These are phyloP conservation scores for Paramecium sonneborni DNA, from an alignment of 73 alveolate genomes.

Conservation along the genomic window DNA sequence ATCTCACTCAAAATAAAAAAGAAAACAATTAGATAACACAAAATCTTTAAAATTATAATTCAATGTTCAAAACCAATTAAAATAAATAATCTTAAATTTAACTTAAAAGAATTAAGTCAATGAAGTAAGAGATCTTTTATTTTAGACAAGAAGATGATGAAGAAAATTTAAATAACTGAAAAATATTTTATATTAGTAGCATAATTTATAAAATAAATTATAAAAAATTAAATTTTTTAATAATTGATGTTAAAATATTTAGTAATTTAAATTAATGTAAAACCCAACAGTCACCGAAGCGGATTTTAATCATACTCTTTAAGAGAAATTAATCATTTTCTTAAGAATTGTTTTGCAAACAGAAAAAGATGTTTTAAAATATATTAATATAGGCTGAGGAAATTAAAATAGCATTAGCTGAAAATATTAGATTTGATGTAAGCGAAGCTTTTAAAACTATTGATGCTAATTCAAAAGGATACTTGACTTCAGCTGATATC, in stretches of 20 bases:
- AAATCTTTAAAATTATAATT: too few relatives aligned
- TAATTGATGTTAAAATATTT: background rate
- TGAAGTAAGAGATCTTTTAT: too few relatives aligned
- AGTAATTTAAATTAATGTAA: background rate
- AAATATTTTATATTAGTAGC: too few relatives aligned
- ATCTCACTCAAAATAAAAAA: too few relatives aligned
- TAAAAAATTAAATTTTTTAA: too few relatives aligned
- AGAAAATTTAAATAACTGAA: too few relatives aligned
- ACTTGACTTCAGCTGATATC: background rate
- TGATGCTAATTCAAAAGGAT: slow-evolving; percentile 18
- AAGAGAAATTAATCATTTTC: background rate
- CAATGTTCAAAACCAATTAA: too few relatives aligned
- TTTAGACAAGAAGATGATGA: too few relatives aligned
- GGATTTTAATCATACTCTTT: background rate
- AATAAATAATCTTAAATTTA: too few relatives aligned
- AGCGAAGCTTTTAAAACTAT: slow-evolving; percentile 51
- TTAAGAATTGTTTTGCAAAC: background rate
- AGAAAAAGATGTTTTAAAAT: slow-evolving; percentile 12
- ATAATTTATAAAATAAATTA: too few relatives aligned
- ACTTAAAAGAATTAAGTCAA: too few relatives aligned
- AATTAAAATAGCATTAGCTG: slow-evolving; percentile 15
- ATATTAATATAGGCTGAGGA: slow-evolving; percentile 19
- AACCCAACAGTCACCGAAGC: slow-evolving; percentile 1
- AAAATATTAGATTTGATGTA: slow-evolving; percentile 42
- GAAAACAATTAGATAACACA: too few relatives aligned